phyloP scores from a whole-genome alignment of 768 basidiomycete species.

The Termitomyces sp. region DNA sequence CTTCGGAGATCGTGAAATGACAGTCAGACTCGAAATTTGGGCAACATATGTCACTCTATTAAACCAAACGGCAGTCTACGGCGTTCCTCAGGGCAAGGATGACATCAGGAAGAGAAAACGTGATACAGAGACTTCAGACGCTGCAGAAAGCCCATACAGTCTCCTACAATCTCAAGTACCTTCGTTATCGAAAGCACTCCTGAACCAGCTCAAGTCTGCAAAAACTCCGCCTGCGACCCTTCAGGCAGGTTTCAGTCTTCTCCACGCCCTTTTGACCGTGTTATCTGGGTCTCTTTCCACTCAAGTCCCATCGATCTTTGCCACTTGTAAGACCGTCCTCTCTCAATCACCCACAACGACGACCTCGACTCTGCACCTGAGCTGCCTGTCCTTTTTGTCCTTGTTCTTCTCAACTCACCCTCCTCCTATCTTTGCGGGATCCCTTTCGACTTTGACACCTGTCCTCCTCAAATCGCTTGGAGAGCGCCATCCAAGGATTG shows the following conservation, averaged over 20 bases:
- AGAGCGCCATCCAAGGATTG: conserved; percentile 87
- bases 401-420: conserved; percentile 74
- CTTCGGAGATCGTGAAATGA: conserved; percentile 93
- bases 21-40: conserved; percentile 91
- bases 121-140: conserved; percentile 68
- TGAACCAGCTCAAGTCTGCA: conserved; percentile 78
- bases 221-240: conserved; percentile 75
- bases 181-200: conserved; percentile 68
- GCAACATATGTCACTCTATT: conserved; percentile 77
- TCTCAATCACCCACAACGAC: conserved; percentile 67
- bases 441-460: conserved; percentile 65
- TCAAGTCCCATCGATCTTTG: conserved; percentile 58
- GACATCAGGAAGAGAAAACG: conserved; percentile 69
- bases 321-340: conserved; percentile 60
- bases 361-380: conserved; percentile 76
- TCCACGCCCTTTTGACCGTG: conserved; percentile 71
- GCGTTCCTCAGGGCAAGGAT: conserved; percentile 46
- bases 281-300: conserved; percentile 77
- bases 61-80: conserved; percentile 79
- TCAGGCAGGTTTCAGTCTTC: conserved; percentile 80
- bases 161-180: conserved; percentile 76
- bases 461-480: conserved; percentile 67
- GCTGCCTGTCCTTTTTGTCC: conserved; percentile 80
- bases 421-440: conserved; percentile 48
- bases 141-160: conserved; percentile 66